A percentile compares a stretch with the other conserved stretches of the same genome.
These are phyloP conservation scores for Calonectria pauciramosa DNA, from an alignment of 2,329 filamentous ascomycete genomes.

Conservation along the genomic window DNA sequence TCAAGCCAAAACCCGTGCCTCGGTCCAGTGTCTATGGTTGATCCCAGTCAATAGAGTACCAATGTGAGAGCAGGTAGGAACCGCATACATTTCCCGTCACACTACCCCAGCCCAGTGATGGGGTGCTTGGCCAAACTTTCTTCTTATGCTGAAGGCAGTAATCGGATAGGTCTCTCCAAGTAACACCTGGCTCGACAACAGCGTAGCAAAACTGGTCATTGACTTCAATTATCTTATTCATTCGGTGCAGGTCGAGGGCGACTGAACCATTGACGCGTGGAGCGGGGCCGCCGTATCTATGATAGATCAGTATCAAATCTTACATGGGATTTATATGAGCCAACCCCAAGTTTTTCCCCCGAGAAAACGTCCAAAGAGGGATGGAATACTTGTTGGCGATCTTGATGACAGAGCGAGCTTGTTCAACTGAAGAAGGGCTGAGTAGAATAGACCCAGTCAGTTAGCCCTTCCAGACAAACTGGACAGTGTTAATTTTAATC, in stretches of 20 bases:
- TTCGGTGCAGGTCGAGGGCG: neutral
- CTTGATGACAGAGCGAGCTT: neutral
- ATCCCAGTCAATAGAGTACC: neutral
- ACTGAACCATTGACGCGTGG: neutral
- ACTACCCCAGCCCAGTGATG: neutral
- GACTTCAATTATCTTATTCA: neutral
- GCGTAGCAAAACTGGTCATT: neutral
- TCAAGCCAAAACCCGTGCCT: neutral
- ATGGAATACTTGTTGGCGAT: neutral
- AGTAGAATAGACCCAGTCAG: neutral
- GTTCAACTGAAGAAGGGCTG: neutral
- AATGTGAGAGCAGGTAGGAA: accelerated
- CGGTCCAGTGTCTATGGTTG: neutral
- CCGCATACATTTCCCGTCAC: neutral
- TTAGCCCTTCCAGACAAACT: neutral
- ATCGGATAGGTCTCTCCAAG: neutral
- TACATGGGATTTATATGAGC: neutral
- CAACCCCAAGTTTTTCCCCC: neutral
- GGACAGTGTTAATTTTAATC: neutral
- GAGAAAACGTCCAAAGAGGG: neutral
- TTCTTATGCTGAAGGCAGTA: neutral
- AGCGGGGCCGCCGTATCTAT: neutral
- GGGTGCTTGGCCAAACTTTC: neutral
- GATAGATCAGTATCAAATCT: neutral
- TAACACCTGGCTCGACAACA: neutral